A percentile compares a stretch with the other conserved stretches of the same genome.
Evolutionary conservation across 2,329 filamentous ascomycete species (phyloP).

Genomic region (Xylaria sp.): DNA sequence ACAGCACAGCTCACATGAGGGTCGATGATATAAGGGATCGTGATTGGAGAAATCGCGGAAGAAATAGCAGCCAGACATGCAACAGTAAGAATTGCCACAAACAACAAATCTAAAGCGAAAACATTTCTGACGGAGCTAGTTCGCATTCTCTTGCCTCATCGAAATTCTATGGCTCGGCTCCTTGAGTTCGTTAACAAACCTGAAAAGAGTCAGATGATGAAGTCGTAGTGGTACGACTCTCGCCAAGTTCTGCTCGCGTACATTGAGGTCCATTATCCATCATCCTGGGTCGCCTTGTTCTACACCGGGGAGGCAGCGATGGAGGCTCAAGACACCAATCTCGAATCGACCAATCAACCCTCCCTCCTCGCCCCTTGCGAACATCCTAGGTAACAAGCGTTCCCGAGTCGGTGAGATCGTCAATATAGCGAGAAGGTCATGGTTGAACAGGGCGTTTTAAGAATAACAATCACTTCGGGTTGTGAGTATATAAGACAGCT

Average conservation of each 20-base stretch:
- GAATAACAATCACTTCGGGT: neutral
- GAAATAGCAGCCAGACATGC: neutral
- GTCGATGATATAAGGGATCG: neutral
- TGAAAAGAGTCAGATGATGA: slow-evolving; percentile 27
- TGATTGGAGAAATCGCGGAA: neutral
- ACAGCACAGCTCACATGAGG: neutral
- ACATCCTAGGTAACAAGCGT: slow-evolving; percentile 12
- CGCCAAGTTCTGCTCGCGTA: slow-evolving; percentile 20
- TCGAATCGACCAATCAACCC: slow-evolving; percentile 17
- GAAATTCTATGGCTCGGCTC: neutral
- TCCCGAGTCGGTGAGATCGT: slow-evolving; percentile 24
- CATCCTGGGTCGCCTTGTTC: slow-evolving; percentile 23
- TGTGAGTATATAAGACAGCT: slow-evolving; percentile 28
- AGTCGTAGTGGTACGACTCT: slow-evolving; percentile 27
- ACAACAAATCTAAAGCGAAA: neutral
- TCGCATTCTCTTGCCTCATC: slow-evolving; percentile 24
- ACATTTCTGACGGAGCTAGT: neutral
- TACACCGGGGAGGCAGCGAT: slow-evolving; percentile 16
- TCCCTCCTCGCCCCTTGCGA: slow-evolving; percentile 14
- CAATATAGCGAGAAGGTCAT: neutral
- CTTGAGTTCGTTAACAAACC: slow-evolving; percentile 2
- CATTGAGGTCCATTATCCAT: slow-evolving; percentile 12
- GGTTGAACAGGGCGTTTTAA: slow-evolving; percentile 18
- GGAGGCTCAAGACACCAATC: slow-evolving; percentile 24
- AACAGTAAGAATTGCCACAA: neutral